Percentiles rank a stretch among this genome's conserved stretches.
phyloP scores from a whole-genome alignment of 495 filamentous ascomycete genomes.

The Hyaloscypha hepaticicola region DNA sequence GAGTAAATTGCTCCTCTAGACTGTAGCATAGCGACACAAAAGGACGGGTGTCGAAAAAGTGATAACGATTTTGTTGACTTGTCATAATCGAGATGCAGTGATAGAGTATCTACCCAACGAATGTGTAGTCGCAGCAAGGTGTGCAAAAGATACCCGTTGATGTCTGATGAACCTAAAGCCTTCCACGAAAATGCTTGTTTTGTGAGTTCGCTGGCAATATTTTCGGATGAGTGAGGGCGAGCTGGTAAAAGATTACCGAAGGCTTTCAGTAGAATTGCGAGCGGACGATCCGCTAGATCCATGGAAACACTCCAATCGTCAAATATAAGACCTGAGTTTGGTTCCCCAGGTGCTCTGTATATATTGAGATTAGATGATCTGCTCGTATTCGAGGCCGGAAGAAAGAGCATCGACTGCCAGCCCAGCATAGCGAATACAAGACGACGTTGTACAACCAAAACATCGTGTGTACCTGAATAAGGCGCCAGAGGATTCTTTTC shows the following conservation, averaged over 20 bases:
- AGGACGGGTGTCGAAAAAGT: not conserved
- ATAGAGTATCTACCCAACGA: conserved; percentile 8
- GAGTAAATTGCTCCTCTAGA: conserved; percentile 4
- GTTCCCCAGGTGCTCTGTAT: conserved; percentile 1
- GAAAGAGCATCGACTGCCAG: conserved; percentile 2
- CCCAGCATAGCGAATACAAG: conserved; percentile 1
- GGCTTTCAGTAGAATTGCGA: conserved; percentile 5
- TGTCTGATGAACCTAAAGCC: not conserved
- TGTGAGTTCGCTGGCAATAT: conserved; percentile 4
- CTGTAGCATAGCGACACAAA: conserved; percentile 2
- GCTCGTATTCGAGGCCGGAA: not conserved
- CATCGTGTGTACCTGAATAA: not conserved
- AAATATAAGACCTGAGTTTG: conserved; percentile 6
- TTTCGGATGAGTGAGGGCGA: conserved; percentile 5
- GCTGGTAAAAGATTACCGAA: conserved; percentile 7
- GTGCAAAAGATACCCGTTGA: conserved; percentile 3
- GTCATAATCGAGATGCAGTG: conserved; percentile 4
- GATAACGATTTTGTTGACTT: conserved; percentile 5
- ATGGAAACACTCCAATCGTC: not conserved
- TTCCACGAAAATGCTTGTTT: conserved; percentile 7
- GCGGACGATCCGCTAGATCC: conserved; percentile 2
- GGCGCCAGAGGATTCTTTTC: not conserved
- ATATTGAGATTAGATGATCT: conserved; percentile 2
- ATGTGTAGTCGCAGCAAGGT: conserved; percentile 4
- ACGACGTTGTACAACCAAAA: not conserved